Evolutionary conservation across 768 basidiomycete genomes (phyloP), one percentile per base, ranked within the genome.

Genomic region (Hericium rajendrae): DNA sequence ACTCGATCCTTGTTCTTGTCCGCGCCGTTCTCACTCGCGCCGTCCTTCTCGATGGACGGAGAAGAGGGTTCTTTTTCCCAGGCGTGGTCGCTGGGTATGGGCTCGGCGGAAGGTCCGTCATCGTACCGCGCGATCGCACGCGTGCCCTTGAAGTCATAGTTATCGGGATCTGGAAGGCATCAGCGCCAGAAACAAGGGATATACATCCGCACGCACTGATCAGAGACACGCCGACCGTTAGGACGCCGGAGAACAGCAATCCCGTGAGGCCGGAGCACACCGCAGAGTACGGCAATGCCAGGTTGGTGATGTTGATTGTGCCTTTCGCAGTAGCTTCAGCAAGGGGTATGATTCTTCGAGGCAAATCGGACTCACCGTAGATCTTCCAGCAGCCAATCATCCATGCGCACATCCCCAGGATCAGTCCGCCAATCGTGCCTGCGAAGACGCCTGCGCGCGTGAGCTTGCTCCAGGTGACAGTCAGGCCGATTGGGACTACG

Each of bases 301-400:
- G 60, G 61, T 71, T 72, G 3, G 67, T 54, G 38, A 72, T 65
- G 51, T 66, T 70, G 64, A 72, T 71, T 20, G 59, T 55, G 52
- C 43, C 43, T 46, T 16, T 13, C n/a, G 20, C n/a, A 15, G 43
- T n/a, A 9, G 43, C n/a, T n/a, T 46, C 16, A n/a, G 43, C 43
- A 8, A 46, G 20, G 9, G 20, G 32, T 32, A 8, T 32, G 32
- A 9, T 32, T 32, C 15, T 20, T n/a, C 43, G 18, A 46, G n/a
- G 43, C n/a, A 20, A 46, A 46, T 10, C 2, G 43, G 20, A 18
- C 43, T 46, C 9, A 46, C 72, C 76, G 50, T 71, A 76, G 52
- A 76, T 77, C 62, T 79, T 77, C 73, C 71, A 75, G 58, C 78
- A 78, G 0, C 76, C 73, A 9, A 79, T 70, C 73, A 79, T 76